Percentiles rank a stretch among this genome's conserved stretches.
Conservation (phyloP, 768 basidiomycete genomes). For the Leucocoprinus leucothites region DNA sequence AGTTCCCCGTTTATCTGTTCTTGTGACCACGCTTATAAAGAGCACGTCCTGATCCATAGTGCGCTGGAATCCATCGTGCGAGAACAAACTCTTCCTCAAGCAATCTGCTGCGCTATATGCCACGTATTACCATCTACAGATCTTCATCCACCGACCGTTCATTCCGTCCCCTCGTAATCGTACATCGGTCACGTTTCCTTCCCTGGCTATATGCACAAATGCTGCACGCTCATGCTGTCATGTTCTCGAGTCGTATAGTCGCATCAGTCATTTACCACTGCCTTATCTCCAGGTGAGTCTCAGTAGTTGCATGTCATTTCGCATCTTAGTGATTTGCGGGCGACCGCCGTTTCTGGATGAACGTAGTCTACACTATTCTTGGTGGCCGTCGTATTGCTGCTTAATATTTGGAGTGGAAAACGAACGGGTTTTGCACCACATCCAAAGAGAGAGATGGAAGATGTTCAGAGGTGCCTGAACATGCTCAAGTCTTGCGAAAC, state of each 20-base stretch:
- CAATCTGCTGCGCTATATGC: slow-evolving; percentile 56
- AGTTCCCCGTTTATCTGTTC: slow-evolving; percentile 9
- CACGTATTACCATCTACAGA: slow-evolving; percentile 51
- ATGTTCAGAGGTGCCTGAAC: slow-evolving; percentile 58
- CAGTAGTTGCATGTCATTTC: not conserved
- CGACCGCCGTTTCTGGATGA: slow-evolving; percentile 3
- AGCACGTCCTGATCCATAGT: slow-evolving; percentile 25
- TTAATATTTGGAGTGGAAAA: slow-evolving; percentile 65
- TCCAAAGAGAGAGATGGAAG: slow-evolving; percentile 49
- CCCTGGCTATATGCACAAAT: slow-evolving; percentile 84
- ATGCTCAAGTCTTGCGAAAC: slow-evolving; percentile 41
- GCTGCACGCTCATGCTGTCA: slow-evolving; percentile 75
- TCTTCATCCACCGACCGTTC: slow-evolving; percentile 77
- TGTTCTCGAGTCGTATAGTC: slow-evolving; percentile 54
- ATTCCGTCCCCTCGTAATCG: slow-evolving; percentile 62
- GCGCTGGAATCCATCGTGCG: slow-evolving; percentile 39
- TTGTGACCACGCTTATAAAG: not conserved
- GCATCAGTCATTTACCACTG: slow-evolving; percentile 28
- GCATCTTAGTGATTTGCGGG: not conserved
- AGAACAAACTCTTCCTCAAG: slow-evolving; percentile 39
- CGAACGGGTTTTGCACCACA: slow-evolving; percentile 43
- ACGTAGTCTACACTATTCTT: slow-evolving; percentile 33
- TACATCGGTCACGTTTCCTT: slow-evolving; percentile 40
- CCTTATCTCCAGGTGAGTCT: slow-evolving; percentile 33
- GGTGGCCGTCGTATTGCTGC: slow-evolving; percentile 51